Evolutionary conservation across 805 yeast genomes (phyloP).

Genomic region (Yamadazyma akitaensis): DNA sequence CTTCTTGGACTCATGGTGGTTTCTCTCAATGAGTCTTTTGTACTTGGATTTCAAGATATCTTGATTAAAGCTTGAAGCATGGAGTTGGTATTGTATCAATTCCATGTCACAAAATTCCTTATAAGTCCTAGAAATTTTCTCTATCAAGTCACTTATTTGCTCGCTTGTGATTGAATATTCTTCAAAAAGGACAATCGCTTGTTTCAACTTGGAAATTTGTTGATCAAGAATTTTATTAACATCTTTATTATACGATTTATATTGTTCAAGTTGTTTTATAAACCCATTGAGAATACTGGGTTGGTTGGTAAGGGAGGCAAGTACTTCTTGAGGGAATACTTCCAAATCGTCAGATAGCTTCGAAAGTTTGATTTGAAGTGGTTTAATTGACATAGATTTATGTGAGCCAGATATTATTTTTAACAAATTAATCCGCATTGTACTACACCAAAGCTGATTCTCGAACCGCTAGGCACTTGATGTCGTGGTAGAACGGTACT

Average conservation of each 20-base stretch:
- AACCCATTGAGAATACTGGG: constrained; percentile 30
- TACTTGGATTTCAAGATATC: constrained; percentile 29
- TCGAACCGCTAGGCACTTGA: neutral
- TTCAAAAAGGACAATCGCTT: constrained; percentile 17
- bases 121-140: constrained; percentile 22
- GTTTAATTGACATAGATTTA: neutral
- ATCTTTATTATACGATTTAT: constrained; percentile 14
- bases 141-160: constrained; percentile 23
- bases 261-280: constrained; percentile 22
- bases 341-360: constrained; percentile 15
- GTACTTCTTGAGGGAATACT: constrained; percentile 25
- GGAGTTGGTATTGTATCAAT: constrained; percentile 36
- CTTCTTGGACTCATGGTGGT: constrained; percentile 20
- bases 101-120: constrained; percentile 34
- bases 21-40: constrained; percentile 20
- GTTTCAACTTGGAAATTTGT: constrained; percentile 20
- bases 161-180: constrained; percentile 20
- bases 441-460: too few relatives aligned
- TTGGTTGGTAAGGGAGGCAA: constrained; percentile 26
- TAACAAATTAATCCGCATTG: too few relatives aligned
- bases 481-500: neutral
- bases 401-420: neutral
- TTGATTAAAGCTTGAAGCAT: constrained; percentile 35
- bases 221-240: constrained; percentile 14
- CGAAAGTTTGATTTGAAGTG: neutral